Percentiles rank a stretch among this genome's conserved stretches.
These are phyloP conservation scores for Margaritispora aquatica DNA, from an alignment of 495 filamentous ascomycete genomes.

Conservation along the genomic window DNA sequence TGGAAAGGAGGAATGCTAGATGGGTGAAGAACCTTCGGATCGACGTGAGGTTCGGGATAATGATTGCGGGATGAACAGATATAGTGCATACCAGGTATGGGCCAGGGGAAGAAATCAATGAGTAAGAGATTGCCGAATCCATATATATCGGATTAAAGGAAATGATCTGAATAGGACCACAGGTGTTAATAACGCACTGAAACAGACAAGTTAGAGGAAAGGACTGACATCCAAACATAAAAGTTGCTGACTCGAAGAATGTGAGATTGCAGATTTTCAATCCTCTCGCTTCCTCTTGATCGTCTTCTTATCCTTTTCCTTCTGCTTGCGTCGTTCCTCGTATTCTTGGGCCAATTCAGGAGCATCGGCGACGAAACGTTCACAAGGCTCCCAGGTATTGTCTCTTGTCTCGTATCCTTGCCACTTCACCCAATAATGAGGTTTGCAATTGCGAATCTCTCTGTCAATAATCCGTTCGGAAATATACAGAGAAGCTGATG, in stretches of 20 bases:
- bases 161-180: too few species aligned
- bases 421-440: slow-evolving; percentile 15
- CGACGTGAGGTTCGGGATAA: too few species aligned
- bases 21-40: neutral
- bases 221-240: too few species aligned
- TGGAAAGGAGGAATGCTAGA: slow-evolving; percentile 1
- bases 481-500: neutral
- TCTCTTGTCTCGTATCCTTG: slow-evolving; percentile 9
- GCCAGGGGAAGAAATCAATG: too few species aligned
- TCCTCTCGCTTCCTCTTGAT: neutral
- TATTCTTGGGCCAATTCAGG: slow-evolving; percentile 11
- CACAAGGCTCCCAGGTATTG: slow-evolving; percentile 16
- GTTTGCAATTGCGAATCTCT: neutral
- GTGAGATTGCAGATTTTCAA: neutral
- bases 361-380: slow-evolving; percentile 3
- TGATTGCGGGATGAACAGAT: too few species aligned
- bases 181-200: too few species aligned
- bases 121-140: too few species aligned
- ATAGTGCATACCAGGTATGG: too few species aligned
- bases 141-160: too few species aligned
- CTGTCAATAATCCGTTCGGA: slow-evolving; percentile 2
- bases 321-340: slow-evolving; percentile 10
- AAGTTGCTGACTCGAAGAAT: neutral
- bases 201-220: too few species aligned
- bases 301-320: slow-evolving; percentile 4